A percentile compares a stretch with the other conserved stretches of the same genome.
Evolutionary conservation across 129 eudicot species (phyloP).

Genomic region (Rutidosis leptorrhynchoides): DNA sequence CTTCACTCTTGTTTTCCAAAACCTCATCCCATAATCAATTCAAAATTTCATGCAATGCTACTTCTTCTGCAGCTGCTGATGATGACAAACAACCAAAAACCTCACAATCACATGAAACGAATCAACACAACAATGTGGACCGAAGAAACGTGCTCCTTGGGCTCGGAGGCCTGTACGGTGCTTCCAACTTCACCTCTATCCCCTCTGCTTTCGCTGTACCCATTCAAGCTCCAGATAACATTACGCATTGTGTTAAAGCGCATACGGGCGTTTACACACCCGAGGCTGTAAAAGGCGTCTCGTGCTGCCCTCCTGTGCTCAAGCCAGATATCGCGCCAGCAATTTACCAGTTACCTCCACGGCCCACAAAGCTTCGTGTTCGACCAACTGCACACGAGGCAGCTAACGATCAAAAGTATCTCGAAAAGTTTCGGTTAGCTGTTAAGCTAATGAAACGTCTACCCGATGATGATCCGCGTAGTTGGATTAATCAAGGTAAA

Average conservation of each 20-base stretch:
- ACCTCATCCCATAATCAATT: background rate
- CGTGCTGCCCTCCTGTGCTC: background rate
- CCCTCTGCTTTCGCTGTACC: background rate
- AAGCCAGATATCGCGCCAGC: background rate
- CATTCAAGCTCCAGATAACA: background rate
- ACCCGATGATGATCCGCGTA: slow-evolving; percentile 39
- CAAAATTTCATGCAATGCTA: slow-evolving; percentile 1
- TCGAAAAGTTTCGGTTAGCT: slow-evolving; percentile 8
- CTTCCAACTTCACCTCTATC: slow-evolving; percentile 12
- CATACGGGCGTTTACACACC: background rate
- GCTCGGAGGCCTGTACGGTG: slow-evolving; percentile 10
- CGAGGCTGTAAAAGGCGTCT: background rate
- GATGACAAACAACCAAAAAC: background rate
- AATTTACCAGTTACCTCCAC: background rate
- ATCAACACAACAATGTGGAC: slow-evolving; percentile 1
- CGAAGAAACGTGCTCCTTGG: slow-evolving; percentile 20
- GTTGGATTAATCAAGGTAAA: slow-evolving; percentile 38
- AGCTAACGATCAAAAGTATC: background rate
- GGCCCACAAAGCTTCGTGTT: background rate
- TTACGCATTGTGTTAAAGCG: background rate
- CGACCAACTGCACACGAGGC: background rate
- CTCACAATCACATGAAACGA: background rate
- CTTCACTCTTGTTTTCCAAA: background rate
- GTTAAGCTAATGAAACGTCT: slow-evolving; percentile 38
- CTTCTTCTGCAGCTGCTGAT: background rate